Conservation (phyloP, 495 filamentous ascomycete species). For the Neurospora discreta region DNA sequence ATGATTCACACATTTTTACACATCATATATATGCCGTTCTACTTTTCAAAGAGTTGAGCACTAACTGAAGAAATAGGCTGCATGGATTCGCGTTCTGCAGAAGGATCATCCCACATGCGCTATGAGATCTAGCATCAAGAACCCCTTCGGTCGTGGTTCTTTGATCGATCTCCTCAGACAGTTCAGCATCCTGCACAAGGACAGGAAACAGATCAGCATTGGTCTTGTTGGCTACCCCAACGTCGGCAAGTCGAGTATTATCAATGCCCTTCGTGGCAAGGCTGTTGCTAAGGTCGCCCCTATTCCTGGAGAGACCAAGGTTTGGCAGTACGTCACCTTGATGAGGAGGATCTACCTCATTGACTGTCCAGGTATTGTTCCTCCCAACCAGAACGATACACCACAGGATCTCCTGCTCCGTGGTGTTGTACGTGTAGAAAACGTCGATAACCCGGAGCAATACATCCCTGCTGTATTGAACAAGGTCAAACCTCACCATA, state of each 20-base stretch:
- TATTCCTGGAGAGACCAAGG: slow-evolving; percentile 90
- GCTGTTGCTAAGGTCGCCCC: slow-evolving; percentile 91
- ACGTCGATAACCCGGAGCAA: slow-evolving; percentile 88
- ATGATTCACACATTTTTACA: slow-evolving; percentile 78
- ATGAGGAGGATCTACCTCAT: slow-evolving; percentile 97
- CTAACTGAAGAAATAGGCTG: slow-evolving; percentile 17
- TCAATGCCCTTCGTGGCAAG: slow-evolving; percentile 86
- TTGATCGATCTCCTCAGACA: slow-evolving; percentile 70
- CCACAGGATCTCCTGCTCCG: slow-evolving; percentile 83
- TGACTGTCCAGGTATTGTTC: slow-evolving; percentile 93
- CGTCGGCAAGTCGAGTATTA: slow-evolving; percentile 83
- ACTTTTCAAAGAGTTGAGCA: not conserved
- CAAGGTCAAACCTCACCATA: slow-evolving; percentile 71
- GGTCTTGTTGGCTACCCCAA: slow-evolving; percentile 68
- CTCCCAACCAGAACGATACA: slow-evolving; percentile 71
- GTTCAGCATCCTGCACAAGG: slow-evolving; percentile 82
- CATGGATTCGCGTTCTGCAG: slow-evolving; percentile 22
- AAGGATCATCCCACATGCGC: slow-evolving; percentile 84
- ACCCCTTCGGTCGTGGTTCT: slow-evolving; percentile 62
- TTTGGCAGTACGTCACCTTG: slow-evolving; percentile 76
- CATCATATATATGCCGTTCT: slow-evolving; percentile 3
- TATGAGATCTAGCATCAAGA: slow-evolving; percentile 86
- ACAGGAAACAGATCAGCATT: slow-evolving; percentile 84
- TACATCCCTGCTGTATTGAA: slow-evolving; percentile 78
- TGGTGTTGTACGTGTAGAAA: slow-evolving; percentile 88